Percentiles rank a stretch among this genome's conserved stretches.
These are phyloP conservation scores for Lactarius sp. DNA, from an alignment of 768 basidiomycete species.

Conservation along the genomic window DNA sequence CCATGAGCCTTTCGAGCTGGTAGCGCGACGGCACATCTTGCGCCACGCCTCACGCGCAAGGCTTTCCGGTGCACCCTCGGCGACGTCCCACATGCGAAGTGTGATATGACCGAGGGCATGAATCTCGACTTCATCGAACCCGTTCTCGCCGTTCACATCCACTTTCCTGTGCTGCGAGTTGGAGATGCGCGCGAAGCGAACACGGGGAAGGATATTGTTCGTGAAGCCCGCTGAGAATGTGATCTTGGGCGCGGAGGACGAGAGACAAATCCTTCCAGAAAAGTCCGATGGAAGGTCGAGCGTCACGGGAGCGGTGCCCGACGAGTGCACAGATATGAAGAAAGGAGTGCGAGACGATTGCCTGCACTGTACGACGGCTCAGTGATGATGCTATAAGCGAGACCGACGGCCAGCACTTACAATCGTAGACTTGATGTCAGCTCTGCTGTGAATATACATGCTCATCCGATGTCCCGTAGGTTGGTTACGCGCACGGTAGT, in stretches of 20 bases:
- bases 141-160: conserved; percentile 29
- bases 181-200: conserved; percentile 30
- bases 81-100: conserved; percentile 79
- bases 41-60: conserved; percentile 51
- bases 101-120: conserved; percentile 55
- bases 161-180: conserved; percentile 24
- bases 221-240: conserved; percentile 66
- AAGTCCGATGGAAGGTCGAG: conserved; percentile 80
- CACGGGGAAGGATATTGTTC: conserved; percentile 50
- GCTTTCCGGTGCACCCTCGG: conserved; percentile 59
- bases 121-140: conserved; percentile 55
- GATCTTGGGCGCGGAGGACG: conserved; percentile 40
- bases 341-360: conserved; percentile 33
- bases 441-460: conserved; percentile 54
- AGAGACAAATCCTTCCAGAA: conserved; percentile 56
- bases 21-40: conserved; percentile 47
- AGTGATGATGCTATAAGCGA: background rate
- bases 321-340: conserved; percentile 54
- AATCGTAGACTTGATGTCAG: conserved; percentile 64
- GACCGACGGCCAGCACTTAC: conserved; percentile 40
- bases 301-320: conserved; percentile 57
- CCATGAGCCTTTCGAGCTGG: conserved; percentile 48
- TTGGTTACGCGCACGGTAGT: conserved; percentile 71
- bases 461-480: conserved; percentile 67
- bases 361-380: conserved; percentile 26